Conservation (phyloP, 148 eudicot species). For the Salicornia ramosissima region DNA sequence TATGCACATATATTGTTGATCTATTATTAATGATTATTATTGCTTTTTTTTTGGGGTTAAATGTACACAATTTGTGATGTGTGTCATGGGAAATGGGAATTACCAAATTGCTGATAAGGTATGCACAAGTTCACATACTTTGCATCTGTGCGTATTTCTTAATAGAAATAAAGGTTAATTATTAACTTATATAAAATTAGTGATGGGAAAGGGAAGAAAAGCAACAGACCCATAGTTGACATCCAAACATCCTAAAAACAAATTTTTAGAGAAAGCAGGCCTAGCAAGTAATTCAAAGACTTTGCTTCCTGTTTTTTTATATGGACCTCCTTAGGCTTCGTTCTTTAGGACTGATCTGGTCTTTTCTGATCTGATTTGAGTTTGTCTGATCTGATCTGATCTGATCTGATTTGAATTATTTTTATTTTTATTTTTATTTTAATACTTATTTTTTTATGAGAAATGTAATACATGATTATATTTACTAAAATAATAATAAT, state of each 20-base stretch:
- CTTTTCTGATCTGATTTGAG: too few relatives aligned
- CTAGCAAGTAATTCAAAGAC: background rate
- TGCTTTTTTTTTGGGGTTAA: background rate
- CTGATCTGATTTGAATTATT: too few relatives aligned
- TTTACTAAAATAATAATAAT: too few relatives aligned
- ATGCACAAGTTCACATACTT: background rate
- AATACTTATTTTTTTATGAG: too few relatives aligned
- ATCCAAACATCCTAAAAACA: background rate
- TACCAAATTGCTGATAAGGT: background rate
- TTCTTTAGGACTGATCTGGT: too few relatives aligned
- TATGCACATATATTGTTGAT: background rate
- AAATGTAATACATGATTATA: too few relatives aligned
- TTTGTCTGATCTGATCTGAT: too few relatives aligned
- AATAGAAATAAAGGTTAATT: background rate
- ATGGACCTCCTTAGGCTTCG: slow-evolving; percentile 4
- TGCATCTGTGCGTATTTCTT: background rate
- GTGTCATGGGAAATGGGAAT: slow-evolving; percentile 3
- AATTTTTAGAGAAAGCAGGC: background rate
- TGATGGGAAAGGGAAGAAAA: background rate
- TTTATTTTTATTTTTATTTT: too few relatives aligned
- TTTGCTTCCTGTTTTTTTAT: background rate
- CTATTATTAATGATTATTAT: too few relatives aligned
- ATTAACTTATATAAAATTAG: background rate
- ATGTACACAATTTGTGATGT: background rate
- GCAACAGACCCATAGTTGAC: background rate